phyloP scores from a whole-genome alignment of 768 basidiomycete genomes.

The Trametes elegans region DNA sequence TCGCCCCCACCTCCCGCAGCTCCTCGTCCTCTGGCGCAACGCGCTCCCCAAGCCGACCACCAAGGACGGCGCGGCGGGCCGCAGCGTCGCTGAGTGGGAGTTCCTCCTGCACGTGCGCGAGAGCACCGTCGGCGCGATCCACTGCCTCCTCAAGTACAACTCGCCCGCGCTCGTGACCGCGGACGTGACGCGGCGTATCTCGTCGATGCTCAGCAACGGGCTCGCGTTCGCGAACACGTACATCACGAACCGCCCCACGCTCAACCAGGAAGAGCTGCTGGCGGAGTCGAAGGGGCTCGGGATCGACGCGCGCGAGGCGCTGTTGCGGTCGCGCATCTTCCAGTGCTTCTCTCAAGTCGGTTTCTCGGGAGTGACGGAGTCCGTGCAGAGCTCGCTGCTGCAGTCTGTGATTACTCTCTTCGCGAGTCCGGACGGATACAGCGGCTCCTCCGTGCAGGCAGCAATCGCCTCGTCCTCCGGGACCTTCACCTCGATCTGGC shows the following conservation, averaged over 20 bases:
- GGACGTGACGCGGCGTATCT: slow-evolving; percentile 87
- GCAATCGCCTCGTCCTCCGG: slow-evolving; percentile 87
- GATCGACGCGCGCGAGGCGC: slow-evolving; percentile 75
- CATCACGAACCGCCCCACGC: slow-evolving; percentile 66
- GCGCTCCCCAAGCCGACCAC: slow-evolving; percentile 92
- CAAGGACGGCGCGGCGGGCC: slow-evolving; percentile 69
- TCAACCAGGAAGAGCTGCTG: slow-evolving; percentile 44
- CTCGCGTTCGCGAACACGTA: slow-evolving; percentile 89
- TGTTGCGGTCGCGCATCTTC: slow-evolving; percentile 81
- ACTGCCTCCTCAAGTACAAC: slow-evolving; percentile 86
- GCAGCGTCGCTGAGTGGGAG: slow-evolving; percentile 79
- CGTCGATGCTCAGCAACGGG: slow-evolving; percentile 84
- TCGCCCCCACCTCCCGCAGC: slow-evolving; percentile 87
- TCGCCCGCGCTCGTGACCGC: slow-evolving; percentile 72
- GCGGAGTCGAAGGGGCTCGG: slow-evolving; percentile 44
- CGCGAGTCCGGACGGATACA: slow-evolving; percentile 82
- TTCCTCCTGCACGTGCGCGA: slow-evolving; percentile 92
- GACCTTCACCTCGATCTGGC: slow-evolving; percentile 83
- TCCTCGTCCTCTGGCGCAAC: slow-evolving; percentile 96
- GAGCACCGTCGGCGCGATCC: slow-evolving; percentile 83
- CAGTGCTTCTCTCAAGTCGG: slow-evolving; percentile 89
- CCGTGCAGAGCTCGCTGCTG: slow-evolving; percentile 76
- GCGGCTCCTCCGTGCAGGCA: slow-evolving; percentile 84
- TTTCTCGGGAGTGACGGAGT: slow-evolving; percentile 73
- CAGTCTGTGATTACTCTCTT: slow-evolving; percentile 81